Evolutionary conservation across 1,284 basidiomycete species (phyloP), one percentile per base, ranked within the genome.

Genomic region (Heterobasidion occidentale): DNA sequence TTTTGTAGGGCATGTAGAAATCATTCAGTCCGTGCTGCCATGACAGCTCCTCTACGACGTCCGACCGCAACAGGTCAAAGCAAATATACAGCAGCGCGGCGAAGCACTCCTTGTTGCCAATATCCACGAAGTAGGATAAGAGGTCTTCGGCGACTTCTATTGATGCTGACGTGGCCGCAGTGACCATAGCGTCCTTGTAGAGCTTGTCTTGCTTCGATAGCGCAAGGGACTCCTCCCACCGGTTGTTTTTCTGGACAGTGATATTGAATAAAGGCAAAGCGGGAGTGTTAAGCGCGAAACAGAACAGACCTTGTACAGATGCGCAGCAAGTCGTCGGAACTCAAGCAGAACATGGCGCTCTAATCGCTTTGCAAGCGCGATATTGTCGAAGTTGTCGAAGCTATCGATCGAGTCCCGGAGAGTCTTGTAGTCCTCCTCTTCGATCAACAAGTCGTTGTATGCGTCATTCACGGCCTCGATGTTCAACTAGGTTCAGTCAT

Each of bases 381-480:
- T 85, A 60, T 92, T 92, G 73, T 99, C 93, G 77, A 98, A 99
- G 74, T 97, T 98, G 74, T 98, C 94, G 67, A 96, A 95, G 69
- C 92, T 94, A 72, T 98, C 95, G 61, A 99, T 94, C 20, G 92
- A 94, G 68, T 94, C 94, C 12, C 97, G 87, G 9, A 99, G 81
- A 1, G 95, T 98, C 71, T 96, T 94, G 76, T 94, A 94, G 71
- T 99, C 96, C 72, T 99, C 97, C 72, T 99, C 97, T 71, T 99
- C 97, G 61, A 99, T 98, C 56, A 99, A 78, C 36, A 99, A 76
- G 65, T 94, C 92, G 68, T 98, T 97, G 77, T 96, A 98, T 4
- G 95, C 95, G 63, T 97, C 94, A 68, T 99, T 99, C 67, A 99
- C 94, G 17, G 94, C 92, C 65, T 95, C 90, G 52, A 99, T 83